Percentiles rank a stretch among this genome's conserved stretches.
These are phyloP conservation scores for Chrysopogon serrulatus DNA, from an alignment of 176 grass and related monocot species.

Conservation along the genomic window DNA sequence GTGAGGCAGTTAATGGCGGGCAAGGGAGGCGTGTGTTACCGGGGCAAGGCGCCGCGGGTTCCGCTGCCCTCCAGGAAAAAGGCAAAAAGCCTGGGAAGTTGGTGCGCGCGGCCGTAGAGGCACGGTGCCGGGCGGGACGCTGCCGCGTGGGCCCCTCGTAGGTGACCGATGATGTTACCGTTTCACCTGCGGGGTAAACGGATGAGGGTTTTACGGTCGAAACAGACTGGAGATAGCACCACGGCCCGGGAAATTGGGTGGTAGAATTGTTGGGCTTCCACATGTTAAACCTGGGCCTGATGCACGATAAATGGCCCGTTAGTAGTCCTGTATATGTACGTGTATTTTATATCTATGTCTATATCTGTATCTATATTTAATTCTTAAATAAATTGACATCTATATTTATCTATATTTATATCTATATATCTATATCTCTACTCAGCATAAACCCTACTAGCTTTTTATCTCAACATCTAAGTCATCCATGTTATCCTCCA, in stretches of 20 bases:
- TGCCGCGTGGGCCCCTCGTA: not conserved
- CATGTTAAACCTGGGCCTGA: not conserved
- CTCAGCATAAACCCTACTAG: no score
- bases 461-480: no score
- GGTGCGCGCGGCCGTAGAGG: not conserved
- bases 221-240: no score
- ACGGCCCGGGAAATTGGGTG: not conserved
- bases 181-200: not conserved
- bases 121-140: slow-evolving; percentile 4
- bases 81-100: slow-evolving; percentile 9
- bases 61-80: not conserved
- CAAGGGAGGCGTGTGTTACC: slow-evolving; percentile 29
- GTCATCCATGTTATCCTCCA: no score
- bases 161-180: not conserved
- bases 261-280: not conserved
- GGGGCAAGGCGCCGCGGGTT: slow-evolving; percentile 15
- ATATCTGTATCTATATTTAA: no score
- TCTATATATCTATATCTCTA: not conserved
- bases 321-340: no score
- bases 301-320: not conserved
- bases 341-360: no score
- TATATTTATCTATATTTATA: not conserved
- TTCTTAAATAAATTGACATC: no score
- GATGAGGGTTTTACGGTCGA: not conserved
- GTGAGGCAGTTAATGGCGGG: slow-evolving; percentile 39